Evolutionary conservation across 352 stramenopile species (phyloP).

Genomic region (Phytopythium sindhum): DNA sequence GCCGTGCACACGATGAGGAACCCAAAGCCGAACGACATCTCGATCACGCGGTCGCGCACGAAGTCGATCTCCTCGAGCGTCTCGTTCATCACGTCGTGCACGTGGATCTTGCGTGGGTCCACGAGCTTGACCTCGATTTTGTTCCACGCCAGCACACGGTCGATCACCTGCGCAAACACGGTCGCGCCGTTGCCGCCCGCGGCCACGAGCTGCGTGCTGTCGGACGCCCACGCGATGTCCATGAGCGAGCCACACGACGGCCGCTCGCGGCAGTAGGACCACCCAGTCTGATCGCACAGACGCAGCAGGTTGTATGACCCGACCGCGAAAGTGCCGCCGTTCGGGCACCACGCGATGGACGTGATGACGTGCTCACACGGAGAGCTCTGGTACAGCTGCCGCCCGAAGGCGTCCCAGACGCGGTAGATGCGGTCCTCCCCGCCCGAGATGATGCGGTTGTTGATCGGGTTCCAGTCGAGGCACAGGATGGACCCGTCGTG

Average conservation of each 20-base stretch:
- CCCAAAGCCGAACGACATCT: slow-evolving; percentile 90
- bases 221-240: slow-evolving; percentile 84
- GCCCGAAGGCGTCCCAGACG: slow-evolving; percentile 91
- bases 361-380: slow-evolving; percentile 89
- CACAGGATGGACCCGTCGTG: slow-evolving; percentile 90
- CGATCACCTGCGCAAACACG: slow-evolving; percentile 89
- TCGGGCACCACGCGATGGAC: slow-evolving; percentile 89
- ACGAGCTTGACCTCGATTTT: slow-evolving; percentile 86
- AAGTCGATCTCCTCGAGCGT: slow-evolving; percentile 92
- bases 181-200: slow-evolving; percentile 85
- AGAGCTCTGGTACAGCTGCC: slow-evolving; percentile 86
- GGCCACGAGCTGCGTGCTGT: slow-evolving; percentile 89
- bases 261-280: slow-evolving; percentile 86
- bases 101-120: slow-evolving; percentile 84
- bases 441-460: slow-evolving; percentile 89
- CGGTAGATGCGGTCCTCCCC: slow-evolving; percentile 92
- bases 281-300: slow-evolving; percentile 92
- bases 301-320: slow-evolving; percentile 92
- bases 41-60: slow-evolving; percentile 87
- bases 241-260: slow-evolving; percentile 83
- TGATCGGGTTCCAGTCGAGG: slow-evolving; percentile 93
- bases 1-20: slow-evolving; percentile 91
- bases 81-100: slow-evolving; percentile 89
- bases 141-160: slow-evolving; percentile 84
- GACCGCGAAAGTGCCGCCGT: slow-evolving; percentile 89